phyloP scores from a whole-genome alignment of 1,284 basidiomycete species.

The Sanghuangporus baumii region DNA sequence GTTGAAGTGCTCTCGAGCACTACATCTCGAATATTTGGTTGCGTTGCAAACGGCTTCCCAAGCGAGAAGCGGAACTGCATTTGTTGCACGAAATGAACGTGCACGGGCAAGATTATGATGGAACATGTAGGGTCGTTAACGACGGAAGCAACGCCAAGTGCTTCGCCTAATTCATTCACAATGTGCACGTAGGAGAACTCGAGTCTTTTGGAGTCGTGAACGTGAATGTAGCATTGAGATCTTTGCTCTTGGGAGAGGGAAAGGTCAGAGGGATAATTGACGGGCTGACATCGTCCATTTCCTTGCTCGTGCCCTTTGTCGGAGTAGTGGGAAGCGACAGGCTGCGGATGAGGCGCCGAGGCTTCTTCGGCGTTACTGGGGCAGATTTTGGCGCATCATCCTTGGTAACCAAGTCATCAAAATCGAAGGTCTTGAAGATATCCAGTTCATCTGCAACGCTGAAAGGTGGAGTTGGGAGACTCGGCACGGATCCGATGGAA shows the following conservation, averaged over 20 bases:
- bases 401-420: constrained; percentile 5
- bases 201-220: constrained; percentile 36
- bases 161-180: constrained; percentile 4
- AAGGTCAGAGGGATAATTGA: constrained; percentile 34
- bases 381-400: constrained; percentile 8
- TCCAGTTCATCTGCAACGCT: constrained; percentile 13
- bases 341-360: constrained; percentile 5
- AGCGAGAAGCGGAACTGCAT: background rate
- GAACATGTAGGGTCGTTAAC: background rate
- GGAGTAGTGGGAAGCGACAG: constrained; percentile 19
- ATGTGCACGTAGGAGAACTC: constrained; percentile 3
- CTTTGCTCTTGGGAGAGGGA: constrained; percentile 65
- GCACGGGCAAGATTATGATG: background rate
- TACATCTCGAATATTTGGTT: background rate
- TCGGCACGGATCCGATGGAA: constrained; percentile 18
- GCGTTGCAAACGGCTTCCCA: background rate
- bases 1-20: background rate
- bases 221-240: constrained; percentile 67
- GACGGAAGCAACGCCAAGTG: background rate
- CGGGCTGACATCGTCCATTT: background rate
- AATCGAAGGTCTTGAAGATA: background rate
- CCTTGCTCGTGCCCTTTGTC: constrained; percentile 10
- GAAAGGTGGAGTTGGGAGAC: constrained; percentile 22
- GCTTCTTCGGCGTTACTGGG: constrained; percentile 10
- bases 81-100: background rate